A percentile compares a stretch with the other conserved stretches of the same genome.
Conservation (phyloP, 345 rosid genomes). For the Eucalyptus microcorys region DNA sequence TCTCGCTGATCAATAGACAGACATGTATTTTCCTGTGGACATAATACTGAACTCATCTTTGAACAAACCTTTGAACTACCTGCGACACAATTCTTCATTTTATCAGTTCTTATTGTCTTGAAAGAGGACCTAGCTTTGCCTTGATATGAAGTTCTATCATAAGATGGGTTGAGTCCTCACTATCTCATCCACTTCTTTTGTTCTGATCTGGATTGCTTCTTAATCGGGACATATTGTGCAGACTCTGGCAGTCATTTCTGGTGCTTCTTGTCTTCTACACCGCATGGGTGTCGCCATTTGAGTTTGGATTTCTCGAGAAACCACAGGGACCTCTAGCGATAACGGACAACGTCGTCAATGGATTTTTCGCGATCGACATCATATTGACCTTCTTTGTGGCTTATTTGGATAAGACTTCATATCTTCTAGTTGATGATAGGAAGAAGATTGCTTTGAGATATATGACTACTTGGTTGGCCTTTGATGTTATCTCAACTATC, state of each 20-base stretch:
- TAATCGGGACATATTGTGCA: slow-evolving; percentile 3
- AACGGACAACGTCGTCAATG: slow-evolving; percentile 54
- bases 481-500: slow-evolving; percentile 61
- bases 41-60: neutral
- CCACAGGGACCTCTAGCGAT: slow-evolving; percentile 35
- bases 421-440: slow-evolving; percentile 50
- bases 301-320: slow-evolving; percentile 47
- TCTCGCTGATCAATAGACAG: neutral
- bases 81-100: neutral
- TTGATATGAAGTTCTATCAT: neutral
- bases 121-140: neutral
- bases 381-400: slow-evolving; percentile 74
- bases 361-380: slow-evolving; percentile 57
- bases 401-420: slow-evolving; percentile 52
- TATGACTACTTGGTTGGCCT: slow-evolving; percentile 31
- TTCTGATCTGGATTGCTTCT: neutral
- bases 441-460: slow-evolving; percentile 58
- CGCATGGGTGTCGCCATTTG: slow-evolving; percentile 90
- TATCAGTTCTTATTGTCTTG: neutral
- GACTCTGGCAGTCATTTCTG: slow-evolving; percentile 62
- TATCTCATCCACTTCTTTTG: neutral
- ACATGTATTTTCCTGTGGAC: neutral
- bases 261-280: slow-evolving; percentile 74
- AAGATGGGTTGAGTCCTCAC: neutral
- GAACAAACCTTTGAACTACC: neutral